These are phyloP conservation scores for Xylaria venustula DNA, from an alignment of 495 filamentous ascomycete genomes.

Conservation along the genomic window DNA sequence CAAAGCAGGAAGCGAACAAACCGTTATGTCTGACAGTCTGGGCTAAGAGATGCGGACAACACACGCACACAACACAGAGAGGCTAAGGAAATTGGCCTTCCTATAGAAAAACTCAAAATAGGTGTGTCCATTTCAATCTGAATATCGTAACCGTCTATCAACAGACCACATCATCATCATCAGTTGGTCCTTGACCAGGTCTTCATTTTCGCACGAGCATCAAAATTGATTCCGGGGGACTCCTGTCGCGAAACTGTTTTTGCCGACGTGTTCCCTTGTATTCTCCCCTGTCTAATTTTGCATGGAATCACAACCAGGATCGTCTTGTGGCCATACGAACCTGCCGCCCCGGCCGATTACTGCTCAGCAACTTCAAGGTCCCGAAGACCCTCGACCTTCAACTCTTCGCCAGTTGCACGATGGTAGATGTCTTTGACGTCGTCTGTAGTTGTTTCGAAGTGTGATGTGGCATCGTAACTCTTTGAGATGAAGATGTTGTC, in stretches of 20 bases:
- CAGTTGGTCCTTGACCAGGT: background rate
- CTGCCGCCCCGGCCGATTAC: conserved; percentile 17
- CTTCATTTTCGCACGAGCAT: background rate
- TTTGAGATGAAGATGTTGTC: conserved; percentile 97
- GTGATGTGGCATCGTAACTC: conserved; percentile 95
- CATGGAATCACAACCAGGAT: background rate
- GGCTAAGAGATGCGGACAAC: too few species aligned
- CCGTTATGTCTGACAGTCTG: too few species aligned
- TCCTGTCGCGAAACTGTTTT: background rate
- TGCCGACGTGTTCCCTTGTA: background rate
- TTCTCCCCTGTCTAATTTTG: conserved; percentile 5
- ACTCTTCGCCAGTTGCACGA: conserved; percentile 81
- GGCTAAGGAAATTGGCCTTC: too few species aligned
- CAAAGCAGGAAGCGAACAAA: too few species aligned
- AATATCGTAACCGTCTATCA: conserved; percentile 1
- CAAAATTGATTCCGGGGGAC: background rate
- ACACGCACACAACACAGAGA: too few species aligned
- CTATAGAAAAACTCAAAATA: too few species aligned
- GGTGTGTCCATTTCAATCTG: conserved; percentile 2
- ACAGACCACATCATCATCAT: background rate
- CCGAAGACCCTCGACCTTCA: conserved; percentile 63
- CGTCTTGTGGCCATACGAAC: background rate
- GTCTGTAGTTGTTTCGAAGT: conserved; percentile 90
- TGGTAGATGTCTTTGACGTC: conserved; percentile 93
- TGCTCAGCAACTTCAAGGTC: conserved; percentile 56